phyloP scores from a whole-genome alignment of 805 yeast species.

The Monosporozyma aerobia region DNA sequence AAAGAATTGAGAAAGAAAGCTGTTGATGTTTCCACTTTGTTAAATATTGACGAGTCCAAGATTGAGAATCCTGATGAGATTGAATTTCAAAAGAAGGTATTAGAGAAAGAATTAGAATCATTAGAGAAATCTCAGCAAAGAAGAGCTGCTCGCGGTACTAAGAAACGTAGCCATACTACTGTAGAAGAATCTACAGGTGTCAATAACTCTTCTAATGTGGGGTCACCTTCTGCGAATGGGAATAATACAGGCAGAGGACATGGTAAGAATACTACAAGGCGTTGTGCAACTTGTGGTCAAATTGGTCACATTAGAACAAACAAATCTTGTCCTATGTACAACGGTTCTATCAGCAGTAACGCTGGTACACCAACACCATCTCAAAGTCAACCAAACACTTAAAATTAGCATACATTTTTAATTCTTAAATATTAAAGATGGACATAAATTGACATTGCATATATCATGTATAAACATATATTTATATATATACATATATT shows the following conservation, averaged over 20 bases:
- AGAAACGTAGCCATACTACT: constrained; percentile 27
- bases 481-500: neutral
- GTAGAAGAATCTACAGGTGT: neutral
- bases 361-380: neutral
- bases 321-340: constrained; percentile 79
- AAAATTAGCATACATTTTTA: neutral
- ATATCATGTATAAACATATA: neutral
- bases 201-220: neutral
- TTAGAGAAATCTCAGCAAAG: constrained; percentile 69
- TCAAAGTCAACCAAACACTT: neutral
- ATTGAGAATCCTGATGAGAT: constrained; percentile 73
- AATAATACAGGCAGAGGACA: constrained; percentile 23
- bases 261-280: constrained; percentile 45
- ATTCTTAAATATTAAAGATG: neutral
- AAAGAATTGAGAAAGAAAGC: constrained; percentile 54
- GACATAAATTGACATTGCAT: neutral
- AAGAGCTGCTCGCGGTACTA: constrained; percentile 47
- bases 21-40: constrained; percentile 44
- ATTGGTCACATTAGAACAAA: constrained; percentile 91
- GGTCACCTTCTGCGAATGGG: constrained; percentile 3
- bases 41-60: constrained; percentile 23
- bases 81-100: constrained; percentile 60
- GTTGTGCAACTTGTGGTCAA: constrained; percentile 93
- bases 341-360: constrained; percentile 11
- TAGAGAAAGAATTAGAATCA: constrained; percentile 77